Conservation (phyloP, 352 stramenopile genomes). For the Phytophthora boehmeriae region DNA sequence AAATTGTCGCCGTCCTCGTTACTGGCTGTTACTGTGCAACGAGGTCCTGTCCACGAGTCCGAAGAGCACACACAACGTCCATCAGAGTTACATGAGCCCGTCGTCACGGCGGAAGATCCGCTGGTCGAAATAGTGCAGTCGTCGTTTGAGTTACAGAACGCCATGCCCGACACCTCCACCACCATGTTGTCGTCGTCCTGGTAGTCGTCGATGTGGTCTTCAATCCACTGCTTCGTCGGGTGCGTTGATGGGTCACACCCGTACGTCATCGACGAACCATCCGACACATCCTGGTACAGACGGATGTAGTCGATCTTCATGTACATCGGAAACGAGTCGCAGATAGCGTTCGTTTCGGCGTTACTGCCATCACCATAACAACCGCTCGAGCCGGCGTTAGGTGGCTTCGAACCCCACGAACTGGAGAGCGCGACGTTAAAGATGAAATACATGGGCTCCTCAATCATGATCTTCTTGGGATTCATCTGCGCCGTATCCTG, state of each 20-base stretch:
- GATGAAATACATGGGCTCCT: constrained; percentile 92
- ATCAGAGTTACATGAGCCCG: constrained; percentile 36
- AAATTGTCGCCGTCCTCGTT: constrained; percentile 25
- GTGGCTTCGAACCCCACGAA: constrained; percentile 70
- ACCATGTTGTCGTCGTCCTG: constrained; percentile 51
- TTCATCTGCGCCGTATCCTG: constrained; percentile 51
- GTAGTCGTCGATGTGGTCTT: constrained; percentile 63
- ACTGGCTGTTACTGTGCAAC: constrained; percentile 43
- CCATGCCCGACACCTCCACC: constrained; percentile 46
- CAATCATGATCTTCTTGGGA: constrained; percentile 87
- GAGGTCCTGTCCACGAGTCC: constrained; percentile 48
- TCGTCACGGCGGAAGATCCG: constrained; percentile 29
- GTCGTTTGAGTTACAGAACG: constrained; percentile 49
- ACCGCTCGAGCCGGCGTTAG: constrained; percentile 32
- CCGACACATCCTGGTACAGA: constrained; percentile 40
- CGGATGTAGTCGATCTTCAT: constrained; percentile 83
- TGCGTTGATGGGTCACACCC: constrained; percentile 59
- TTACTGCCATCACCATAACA: constrained; percentile 41
- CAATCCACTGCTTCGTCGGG: constrained; percentile 65
- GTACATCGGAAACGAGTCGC: constrained; percentile 66
- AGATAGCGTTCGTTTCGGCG: constrained; percentile 46
- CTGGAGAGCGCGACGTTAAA: constrained; percentile 91
- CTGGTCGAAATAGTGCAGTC: constrained; percentile 52
- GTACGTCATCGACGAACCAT: constrained; percentile 42
- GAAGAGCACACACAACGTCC: constrained; percentile 39